Conservation (phyloP, 2,329 filamentous ascomycete genomes). For the Penicillium sp. region DNA sequence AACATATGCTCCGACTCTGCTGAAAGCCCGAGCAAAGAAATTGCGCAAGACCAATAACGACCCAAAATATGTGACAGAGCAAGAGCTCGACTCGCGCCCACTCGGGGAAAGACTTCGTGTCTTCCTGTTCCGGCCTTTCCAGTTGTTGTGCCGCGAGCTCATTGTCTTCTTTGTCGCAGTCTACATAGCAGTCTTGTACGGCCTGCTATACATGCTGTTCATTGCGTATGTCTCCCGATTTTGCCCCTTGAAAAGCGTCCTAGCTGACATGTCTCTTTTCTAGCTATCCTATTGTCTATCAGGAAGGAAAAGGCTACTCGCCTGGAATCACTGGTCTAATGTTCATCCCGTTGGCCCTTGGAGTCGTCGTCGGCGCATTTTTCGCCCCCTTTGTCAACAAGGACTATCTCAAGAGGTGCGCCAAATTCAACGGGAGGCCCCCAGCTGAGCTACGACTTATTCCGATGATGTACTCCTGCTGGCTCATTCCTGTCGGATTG, state of each 20-base stretch:
- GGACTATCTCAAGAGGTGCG: slow-evolving; percentile 66
- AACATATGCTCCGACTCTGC: slow-evolving; percentile 77
- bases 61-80: slow-evolving; percentile 67
- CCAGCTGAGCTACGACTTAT: slow-evolving; percentile 75
- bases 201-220: slow-evolving; percentile 52
- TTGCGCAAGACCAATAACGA: slow-evolving; percentile 67
- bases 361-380: slow-evolving; percentile 63
- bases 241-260: no score
- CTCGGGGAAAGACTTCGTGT: slow-evolving; percentile 65
- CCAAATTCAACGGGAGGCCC: slow-evolving; percentile 64
- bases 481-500: slow-evolving; percentile 64
- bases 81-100: slow-evolving; percentile 71
- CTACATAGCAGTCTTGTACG: slow-evolving; percentile 75
- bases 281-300: slow-evolving; percentile 60
- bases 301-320: slow-evolving; percentile 73
- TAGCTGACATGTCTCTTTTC: no score
- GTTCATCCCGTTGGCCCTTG: slow-evolving; percentile 79
- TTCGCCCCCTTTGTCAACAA: slow-evolving; percentile 73
- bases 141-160: slow-evolving; percentile 76
- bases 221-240: slow-evolving; percentile 52
- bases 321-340: slow-evolving; percentile 75
- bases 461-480: slow-evolving; percentile 76
- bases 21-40: slow-evolving; percentile 66
- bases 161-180: slow-evolving; percentile 80
- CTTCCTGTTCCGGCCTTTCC: slow-evolving; percentile 78